A percentile compares a stretch with the other conserved stretches of the same genome.
These are phyloP conservation scores for Carallia pectinifolia DNA, from an alignment of 345 rosid species.

Conservation along the genomic window DNA sequence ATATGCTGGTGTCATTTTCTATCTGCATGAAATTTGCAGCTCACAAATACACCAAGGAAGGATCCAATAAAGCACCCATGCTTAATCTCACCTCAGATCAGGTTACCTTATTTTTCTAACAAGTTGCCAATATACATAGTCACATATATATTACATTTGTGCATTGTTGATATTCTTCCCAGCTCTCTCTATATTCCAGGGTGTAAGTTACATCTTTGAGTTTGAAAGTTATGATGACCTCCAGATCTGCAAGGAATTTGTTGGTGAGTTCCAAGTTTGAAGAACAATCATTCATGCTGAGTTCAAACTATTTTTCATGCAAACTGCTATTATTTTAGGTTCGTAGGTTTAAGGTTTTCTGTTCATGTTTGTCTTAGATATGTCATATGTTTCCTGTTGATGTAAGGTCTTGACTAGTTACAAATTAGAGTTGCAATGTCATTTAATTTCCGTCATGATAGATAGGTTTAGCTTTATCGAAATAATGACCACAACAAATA, in stretches of 20 bases:
- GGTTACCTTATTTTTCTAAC: slow-evolving; percentile 30
- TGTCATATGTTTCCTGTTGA: neutral
- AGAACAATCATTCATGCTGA: neutral
- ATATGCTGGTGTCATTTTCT: slow-evolving; percentile 3
- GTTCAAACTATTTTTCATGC: neutral
- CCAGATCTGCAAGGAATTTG: slow-evolving; percentile 69
- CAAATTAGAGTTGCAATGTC: neutral
- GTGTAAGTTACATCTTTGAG: slow-evolving; percentile 75
- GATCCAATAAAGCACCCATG: slow-evolving; percentile 81
- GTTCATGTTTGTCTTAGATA: neutral
- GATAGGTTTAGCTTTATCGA: no score
- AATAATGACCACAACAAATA: no score
- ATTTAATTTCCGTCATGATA: neutral
- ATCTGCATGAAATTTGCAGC: slow-evolving; percentile 37
- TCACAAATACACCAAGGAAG: slow-evolving; percentile 74
- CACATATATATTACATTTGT: neutral
- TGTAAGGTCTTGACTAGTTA: neutral
- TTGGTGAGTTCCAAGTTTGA: slow-evolving; percentile 49
- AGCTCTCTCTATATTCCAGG: slow-evolving; percentile 35
- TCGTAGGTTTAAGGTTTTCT: neutral
- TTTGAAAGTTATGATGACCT: slow-evolving; percentile 79
- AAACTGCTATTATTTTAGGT: neutral
- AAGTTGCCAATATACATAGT: neutral
- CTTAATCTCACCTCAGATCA: slow-evolving; percentile 74
- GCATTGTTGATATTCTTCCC: neutral